phyloP scores from a whole-genome alignment of 306 rosid species.

The Cucurbita maxima region DNA sequence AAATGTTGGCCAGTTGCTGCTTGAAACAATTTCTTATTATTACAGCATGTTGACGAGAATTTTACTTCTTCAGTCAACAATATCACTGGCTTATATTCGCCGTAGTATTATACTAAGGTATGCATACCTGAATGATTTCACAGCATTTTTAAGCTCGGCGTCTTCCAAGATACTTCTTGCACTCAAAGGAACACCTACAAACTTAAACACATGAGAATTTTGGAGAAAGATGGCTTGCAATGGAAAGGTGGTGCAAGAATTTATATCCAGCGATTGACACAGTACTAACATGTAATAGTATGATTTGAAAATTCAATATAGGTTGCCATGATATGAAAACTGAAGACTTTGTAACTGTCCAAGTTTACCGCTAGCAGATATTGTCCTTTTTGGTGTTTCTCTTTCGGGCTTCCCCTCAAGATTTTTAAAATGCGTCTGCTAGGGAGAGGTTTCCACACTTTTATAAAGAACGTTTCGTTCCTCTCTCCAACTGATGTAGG shows the following conservation, averaged over 20 bases:
- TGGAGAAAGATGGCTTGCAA: not conserved
- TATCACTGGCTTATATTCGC: not conserved
- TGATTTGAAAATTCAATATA: not conserved
- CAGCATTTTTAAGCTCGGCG: conserved; percentile 72
- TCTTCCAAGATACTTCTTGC: conserved; percentile 81
- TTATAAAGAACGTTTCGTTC: no score
- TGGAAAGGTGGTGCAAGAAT: not conserved
- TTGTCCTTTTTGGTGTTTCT: no score
- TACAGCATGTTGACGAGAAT: not conserved
- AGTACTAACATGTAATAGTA: not conserved
- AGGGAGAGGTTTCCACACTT: no score
- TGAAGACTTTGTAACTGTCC: no score
- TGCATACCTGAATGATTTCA: conserved; percentile 61
- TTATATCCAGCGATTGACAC: not conserved
- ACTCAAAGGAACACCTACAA: conserved; percentile 70
- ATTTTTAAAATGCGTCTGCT: no score
- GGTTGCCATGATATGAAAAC: not conserved
- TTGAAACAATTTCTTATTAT: not conserved
- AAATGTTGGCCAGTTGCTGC: conserved; percentile 82
- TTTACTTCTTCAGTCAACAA: not conserved
- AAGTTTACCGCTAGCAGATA: no score
- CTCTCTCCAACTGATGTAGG: no score
- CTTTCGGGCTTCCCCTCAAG: no score
- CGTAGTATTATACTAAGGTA: not conserved
- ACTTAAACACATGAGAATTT: not conserved